phyloP scores from a whole-genome alignment of 192 early-diverging fungal genomes.

The Oehlia diaphana region DNA sequence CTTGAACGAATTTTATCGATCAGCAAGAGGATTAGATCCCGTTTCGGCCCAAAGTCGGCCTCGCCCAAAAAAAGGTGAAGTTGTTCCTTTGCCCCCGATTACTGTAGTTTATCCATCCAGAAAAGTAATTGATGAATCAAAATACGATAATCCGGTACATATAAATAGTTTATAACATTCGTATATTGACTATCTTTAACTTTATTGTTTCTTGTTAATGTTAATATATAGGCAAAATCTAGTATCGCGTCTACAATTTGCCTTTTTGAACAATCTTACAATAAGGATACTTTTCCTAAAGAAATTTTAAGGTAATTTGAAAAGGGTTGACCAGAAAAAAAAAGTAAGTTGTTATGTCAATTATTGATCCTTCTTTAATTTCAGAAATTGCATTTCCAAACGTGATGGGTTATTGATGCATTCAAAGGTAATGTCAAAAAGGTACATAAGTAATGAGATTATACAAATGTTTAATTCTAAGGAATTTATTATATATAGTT shows the following conservation, averaged over 20 bases:
- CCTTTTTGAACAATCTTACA: neutral
- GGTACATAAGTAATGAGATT: too few species aligned
- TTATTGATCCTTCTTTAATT: neutral
- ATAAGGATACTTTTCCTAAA: neutral
- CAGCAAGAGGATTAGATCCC: conserved; percentile 39
- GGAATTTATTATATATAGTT: neutral
- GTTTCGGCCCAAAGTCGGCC: neutral
- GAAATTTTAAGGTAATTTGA: neutral
- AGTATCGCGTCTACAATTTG: neutral
- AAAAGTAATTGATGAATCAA: conserved; percentile 33
- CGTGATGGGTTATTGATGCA: neutral
- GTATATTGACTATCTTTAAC: neutral
- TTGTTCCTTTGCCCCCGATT: conserved; percentile 30
- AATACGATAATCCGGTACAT: conserved; percentile 20
- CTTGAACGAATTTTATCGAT: conserved; percentile 39
- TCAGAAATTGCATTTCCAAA: neutral
- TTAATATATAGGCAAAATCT: neutral
- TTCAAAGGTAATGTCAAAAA: neutral
- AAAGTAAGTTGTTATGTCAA: neutral
- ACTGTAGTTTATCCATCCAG: conserved; percentile 37
- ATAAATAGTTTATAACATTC: neutral
- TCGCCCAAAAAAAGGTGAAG: neutral
- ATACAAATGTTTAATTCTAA: neutral
- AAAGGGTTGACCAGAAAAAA: neutral
- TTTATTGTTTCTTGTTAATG: neutral